Base-by-base conservation (phyloP, 345 rosid genomes). In the Lepidium sativum region DNA sequence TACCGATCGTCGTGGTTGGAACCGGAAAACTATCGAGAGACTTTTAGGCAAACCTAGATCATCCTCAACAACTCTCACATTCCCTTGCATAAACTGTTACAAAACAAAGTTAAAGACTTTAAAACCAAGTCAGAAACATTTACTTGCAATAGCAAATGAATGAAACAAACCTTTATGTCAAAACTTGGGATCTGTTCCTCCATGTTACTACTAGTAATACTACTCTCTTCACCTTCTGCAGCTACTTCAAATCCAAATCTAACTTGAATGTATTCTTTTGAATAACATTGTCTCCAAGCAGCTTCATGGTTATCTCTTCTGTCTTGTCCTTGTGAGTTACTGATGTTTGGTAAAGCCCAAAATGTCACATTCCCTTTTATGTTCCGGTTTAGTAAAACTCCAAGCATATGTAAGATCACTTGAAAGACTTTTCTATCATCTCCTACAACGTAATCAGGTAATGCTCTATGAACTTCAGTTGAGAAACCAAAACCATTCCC, bases 371-470 rank as follows among this genome's bases (percentile, higher is more conserved):
- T 55, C 50, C 95, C 89, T 35, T 83, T 78, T 48, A 54, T 31
- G 23, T 66, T 71, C 11, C 59, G 42, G 49, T 80, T 79, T 77
- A 84, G 72, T 25, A 92, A 43, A 72, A 65, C 79, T 7, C 94
- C 89, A 8, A 89, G 78, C 97, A 92, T 84, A 76, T 92, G 96
- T 78, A 92, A 63, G 20, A 89, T 71, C 68, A 87, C 84, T 77
- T 92, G 98, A 57, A 89, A 80, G 31, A 87, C 77, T 58, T 88
- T 84, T 57, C 78, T 79, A 34, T 84, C 97, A 37, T 92, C 96
- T 6, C 98, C 98, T 27, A 85, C 58, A 18, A 89, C 83, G 49
- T 57, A 67, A 72, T 87, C 88, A 6, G 97, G 96, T 70, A 90
- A 75, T 14, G 85, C 75, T 77, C 77, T 83, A 48, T 87, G 87